Base-by-base conservation (phyloP, 108 stramenopile species). In the Heterococcus sp. region DNA sequence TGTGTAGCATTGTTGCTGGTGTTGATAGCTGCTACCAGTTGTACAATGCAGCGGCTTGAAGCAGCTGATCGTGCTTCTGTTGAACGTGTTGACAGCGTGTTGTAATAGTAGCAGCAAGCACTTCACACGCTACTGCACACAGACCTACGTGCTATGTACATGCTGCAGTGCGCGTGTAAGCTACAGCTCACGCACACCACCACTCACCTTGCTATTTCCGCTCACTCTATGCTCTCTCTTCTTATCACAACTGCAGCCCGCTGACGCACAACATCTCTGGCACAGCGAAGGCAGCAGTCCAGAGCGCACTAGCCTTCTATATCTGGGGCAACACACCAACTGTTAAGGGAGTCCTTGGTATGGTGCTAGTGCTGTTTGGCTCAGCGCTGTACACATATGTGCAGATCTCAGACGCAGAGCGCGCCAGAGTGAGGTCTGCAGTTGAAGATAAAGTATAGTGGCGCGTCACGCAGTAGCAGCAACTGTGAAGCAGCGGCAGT, bases 231-330 rank as follows among this genome's bases (percentile, higher is more conserved):
- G 92, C 3, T 96, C 96, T 4, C n/a, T n/a, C n/a, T n/a, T n/a
- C n/a, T n/a, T n/a, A n/a, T n/a, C n/a, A n/a, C n/a, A n/a, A n/a
- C n/a, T n/a, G n/a, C n/a, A 90, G 88, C 73, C 96, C 96, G 4
- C 82, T 97, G 69, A 91, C 94, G 11, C 96, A 97, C 84, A 97
- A 97, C 80, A 95, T 97, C 68, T 92, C 91, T 31, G 96, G 96
- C 35, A 97, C 94, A 31, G 96, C 96, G 46, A 97, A 97, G 76
- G 80, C 80, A 2, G 80, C 92, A 4, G 88, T 92, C 1, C 94
- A 96, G 83, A 93, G 90, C 34, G 84, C 93, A 73, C 78, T 95
- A 90, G 96, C 94, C 14, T 94, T 95, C 78, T 92, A 93, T 68
- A 89, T 95, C 63, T 97, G 95, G 95, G 92, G 91, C 8, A 97